phyloP scores from a whole-genome alignment of 176 grass and related monocot species.

The Oryza officinalis region DNA sequence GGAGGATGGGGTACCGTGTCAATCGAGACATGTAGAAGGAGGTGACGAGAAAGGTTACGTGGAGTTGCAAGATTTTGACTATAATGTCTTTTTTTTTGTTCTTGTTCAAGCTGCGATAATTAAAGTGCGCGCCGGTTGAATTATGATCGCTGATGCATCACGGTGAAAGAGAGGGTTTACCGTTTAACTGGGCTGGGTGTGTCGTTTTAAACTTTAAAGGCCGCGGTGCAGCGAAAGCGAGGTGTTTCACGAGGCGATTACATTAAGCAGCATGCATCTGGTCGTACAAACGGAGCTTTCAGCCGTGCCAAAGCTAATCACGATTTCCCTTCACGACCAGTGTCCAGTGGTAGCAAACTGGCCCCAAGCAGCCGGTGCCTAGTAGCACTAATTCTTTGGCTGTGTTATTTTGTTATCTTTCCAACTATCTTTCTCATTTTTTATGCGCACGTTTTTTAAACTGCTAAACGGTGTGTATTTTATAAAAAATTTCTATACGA shows the following conservation, averaged over 20 bases:
- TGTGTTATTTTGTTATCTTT: too few species aligned
- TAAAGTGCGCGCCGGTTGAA: not conserved
- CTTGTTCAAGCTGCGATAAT: not conserved
- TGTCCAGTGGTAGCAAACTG: not conserved
- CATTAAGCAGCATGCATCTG: not conserved
- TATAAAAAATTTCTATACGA: too few species aligned
- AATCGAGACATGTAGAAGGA: not conserved
- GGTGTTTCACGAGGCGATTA: not conserved
- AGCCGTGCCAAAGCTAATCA: not conserved
- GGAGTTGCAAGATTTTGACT: constrained; percentile 31
- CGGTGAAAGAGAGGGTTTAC: not conserved
- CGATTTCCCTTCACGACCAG: not conserved
- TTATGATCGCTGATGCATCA: not conserved
- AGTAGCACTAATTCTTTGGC: not conserved
- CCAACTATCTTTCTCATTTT: too few species aligned
- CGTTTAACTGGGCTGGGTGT: too few species aligned
- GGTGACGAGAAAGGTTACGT: constrained; percentile 3
- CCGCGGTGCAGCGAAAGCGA: not conserved
- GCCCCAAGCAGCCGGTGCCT: not conserved
- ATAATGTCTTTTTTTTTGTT: not conserved
- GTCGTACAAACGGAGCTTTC: not conserved
- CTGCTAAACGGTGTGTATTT: too few species aligned
- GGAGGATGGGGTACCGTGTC: not conserved
- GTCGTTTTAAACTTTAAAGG: too few species aligned
- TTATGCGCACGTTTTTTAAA: too few species aligned